Evolutionary conservation across 495 filamentous ascomycete genomes (phyloP).

Genomic region (Aspergillus asperescens): DNA sequence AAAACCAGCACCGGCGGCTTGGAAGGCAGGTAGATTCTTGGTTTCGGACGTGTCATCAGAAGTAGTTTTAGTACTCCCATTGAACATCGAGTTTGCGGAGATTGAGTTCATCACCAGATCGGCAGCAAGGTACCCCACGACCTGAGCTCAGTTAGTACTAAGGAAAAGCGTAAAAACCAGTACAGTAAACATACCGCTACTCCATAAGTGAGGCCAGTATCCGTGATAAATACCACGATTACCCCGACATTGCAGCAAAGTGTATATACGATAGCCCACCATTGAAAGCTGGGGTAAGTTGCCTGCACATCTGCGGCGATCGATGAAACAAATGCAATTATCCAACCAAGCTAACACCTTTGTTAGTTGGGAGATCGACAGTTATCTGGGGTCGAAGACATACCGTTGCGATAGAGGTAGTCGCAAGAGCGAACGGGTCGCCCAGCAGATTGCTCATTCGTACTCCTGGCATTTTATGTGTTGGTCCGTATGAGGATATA

Average conservation of each 20-base stretch:
- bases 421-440: conserved; percentile 94
- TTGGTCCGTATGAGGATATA: conserved; percentile 46
- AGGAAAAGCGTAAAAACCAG: not conserved
- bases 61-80: conserved; percentile 31
- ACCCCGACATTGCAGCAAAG: conserved; percentile 76
- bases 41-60: not conserved
- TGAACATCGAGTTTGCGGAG: conserved; percentile 76
- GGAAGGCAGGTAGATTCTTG: conserved; percentile 55
- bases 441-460: conserved; percentile 84
- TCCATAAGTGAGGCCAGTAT: conserved; percentile 78
- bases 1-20: conserved; percentile 88
- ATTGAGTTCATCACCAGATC: conserved; percentile 80
- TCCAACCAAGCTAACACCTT: conserved; percentile 72
- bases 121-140: conserved; percentile 79
- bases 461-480: conserved; percentile 51
- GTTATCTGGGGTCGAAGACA: conserved; percentile 30
- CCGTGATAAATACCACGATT: conserved; percentile 71
- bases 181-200: conserved; percentile 59
- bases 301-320: conserved; percentile 63
- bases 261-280: conserved; percentile 86
- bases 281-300: conserved; percentile 75
- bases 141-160: conserved; percentile 37
- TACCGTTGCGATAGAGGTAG: conserved; percentile 86
- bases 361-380: not conserved
- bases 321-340: conserved; percentile 83